Evolutionary conservation across 805 yeast genomes (phyloP), one percentile per base, ranked within the genome.

Genomic region (Metschnikowia cerradonensis): DNA sequence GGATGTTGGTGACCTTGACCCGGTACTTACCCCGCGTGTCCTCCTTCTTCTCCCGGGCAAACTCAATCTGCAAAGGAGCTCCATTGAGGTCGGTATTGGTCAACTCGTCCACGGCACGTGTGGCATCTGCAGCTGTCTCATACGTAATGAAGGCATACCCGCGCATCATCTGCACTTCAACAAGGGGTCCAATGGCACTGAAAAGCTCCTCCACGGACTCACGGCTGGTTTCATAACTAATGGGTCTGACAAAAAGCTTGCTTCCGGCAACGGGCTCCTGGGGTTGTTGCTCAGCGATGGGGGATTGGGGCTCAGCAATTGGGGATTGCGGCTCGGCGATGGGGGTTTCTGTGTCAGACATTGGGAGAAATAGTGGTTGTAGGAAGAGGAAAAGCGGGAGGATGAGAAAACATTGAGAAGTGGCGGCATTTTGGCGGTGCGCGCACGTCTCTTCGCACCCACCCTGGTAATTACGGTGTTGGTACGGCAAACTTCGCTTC

Each of bases 121-220:
- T 65, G 42, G 84, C 83, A 54, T 70, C 75, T 52, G 78, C 84
- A 41, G 81, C 76, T 56, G 78, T 80, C 66, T 82, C 90, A 62
- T 82, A 94, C 67, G 91, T 96, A 53, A 92, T 87, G 67, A 89
- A 91, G 23, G 95, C 97, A 64, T 83, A 88, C 40, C 96, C 96
- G 61, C 86, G 84, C 78, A 84, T 77, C 59, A 86, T 70, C 65
- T 83, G 83, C 48, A 85, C 81, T 63, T 84, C 90, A 54, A 77
- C 74, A 60, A 87, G 71, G 45, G 86, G 79, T 59, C 92, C 95
- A 53, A 77, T 77, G 50, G 81, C 78, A 19, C 82, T 67, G 64
- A 87, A 86, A 64, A 82, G 82, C 52, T 81, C 88, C 70, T 84
- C 84, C 49, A 87, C 70, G 61, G 84, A 88, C 54, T 83, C 81